These are phyloP conservation scores for Euphorbia celastroides DNA, from an alignment of 441 rosid genomes.

Conservation along the genomic window DNA sequence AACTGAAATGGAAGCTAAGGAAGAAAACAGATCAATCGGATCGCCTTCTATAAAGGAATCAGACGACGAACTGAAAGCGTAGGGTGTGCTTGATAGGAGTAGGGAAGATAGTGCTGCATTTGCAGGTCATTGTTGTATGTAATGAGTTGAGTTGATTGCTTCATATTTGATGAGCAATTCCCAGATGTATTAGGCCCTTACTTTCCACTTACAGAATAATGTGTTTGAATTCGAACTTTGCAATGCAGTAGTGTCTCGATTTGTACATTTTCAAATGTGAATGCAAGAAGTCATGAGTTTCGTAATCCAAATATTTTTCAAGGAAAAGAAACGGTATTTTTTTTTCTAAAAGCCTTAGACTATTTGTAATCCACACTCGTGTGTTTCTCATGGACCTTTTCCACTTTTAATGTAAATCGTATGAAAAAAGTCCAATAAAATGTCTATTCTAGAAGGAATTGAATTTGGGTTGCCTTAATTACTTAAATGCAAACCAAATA, in stretches of 20 bases:
- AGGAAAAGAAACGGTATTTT: too few species aligned
- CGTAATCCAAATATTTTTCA: too few species aligned
- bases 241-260: not conserved
- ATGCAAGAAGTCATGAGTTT: too few species aligned
- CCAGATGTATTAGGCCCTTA: not conserved
- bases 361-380: not conserved
- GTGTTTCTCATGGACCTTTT: not conserved
- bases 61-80: constrained; percentile 3
- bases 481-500: not conserved
- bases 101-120: constrained; percentile 11
- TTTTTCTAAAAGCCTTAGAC: too few species aligned
- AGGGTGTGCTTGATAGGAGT: not conserved
- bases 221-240: not conserved
- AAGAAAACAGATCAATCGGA: constrained; percentile 15
- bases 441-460: not conserved
- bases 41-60: constrained; percentile 16
- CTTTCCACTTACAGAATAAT: not conserved
- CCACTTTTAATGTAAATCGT: too few species aligned
- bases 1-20: constrained; percentile 22
- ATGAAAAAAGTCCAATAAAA: not conserved
- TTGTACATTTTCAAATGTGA: too few species aligned
- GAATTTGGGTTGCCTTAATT: not conserved
- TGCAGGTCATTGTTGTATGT: not conserved
- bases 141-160: constrained; percentile 16
- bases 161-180: constrained; percentile 11